phyloP scores from a whole-genome alignment of 495 filamentous ascomycete species.

The Bryoglossum gracile region DNA sequence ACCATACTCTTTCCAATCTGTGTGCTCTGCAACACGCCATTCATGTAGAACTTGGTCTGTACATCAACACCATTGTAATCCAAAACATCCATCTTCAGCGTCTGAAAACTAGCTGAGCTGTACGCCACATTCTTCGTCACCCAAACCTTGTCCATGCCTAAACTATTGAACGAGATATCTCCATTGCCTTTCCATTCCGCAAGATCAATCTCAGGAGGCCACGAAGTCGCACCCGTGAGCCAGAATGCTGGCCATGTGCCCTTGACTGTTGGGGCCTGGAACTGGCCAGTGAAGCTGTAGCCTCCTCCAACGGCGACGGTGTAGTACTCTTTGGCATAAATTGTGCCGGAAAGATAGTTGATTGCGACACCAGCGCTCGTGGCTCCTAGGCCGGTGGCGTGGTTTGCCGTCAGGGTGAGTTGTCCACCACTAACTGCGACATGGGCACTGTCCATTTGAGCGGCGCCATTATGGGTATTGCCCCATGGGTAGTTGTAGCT shows the following conservation, averaged over 20 bases:
- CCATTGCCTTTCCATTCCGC: conserved; percentile 58
- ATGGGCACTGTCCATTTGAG: conserved; percentile 44
- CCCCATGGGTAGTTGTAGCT: conserved; percentile 44
- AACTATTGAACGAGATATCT: conserved; percentile 54
- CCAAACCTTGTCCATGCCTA: conserved; percentile 46
- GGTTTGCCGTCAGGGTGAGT: conserved; percentile 40
- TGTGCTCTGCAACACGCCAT: conserved; percentile 40
- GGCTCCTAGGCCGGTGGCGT: conserved; percentile 36
- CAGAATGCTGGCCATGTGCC: conserved; percentile 55
- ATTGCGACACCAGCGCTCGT: conserved; percentile 40
- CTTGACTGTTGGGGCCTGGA: conserved; percentile 41
- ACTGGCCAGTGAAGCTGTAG: conserved; percentile 44
- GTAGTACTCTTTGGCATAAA: conserved; percentile 41
- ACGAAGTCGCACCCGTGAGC: conserved; percentile 52
- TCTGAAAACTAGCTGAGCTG: conserved; percentile 41
- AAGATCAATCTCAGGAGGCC: conserved; percentile 59
- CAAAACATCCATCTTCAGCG: conserved; percentile 41
- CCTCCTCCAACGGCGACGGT: conserved; percentile 40
- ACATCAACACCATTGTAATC: conserved; percentile 48
- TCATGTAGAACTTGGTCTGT: conserved; percentile 46
- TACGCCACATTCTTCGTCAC: conserved; percentile 42
- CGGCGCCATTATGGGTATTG: conserved; percentile 47
- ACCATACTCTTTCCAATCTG: conserved; percentile 45
- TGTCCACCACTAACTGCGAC: conserved; percentile 30
- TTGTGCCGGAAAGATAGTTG: conserved; percentile 46